Conservation (phyloP, 768 basidiomycete species). For the Suillus subalutaceus region DNA sequence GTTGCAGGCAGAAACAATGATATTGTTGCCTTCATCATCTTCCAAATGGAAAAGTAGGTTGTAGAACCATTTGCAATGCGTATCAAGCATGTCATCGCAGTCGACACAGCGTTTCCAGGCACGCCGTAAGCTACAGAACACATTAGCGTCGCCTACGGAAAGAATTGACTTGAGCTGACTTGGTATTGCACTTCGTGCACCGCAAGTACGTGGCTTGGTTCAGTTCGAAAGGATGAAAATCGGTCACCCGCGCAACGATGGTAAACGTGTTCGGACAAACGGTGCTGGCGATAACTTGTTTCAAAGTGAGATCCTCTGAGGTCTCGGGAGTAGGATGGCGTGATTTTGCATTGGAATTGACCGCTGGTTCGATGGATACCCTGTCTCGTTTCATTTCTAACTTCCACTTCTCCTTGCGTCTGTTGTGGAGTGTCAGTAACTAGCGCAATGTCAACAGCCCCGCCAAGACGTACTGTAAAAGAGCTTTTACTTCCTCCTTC, state of each 20-base stretch:
- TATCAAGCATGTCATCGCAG: slow-evolving; percentile 57
- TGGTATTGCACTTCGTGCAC: slow-evolving; percentile 55
- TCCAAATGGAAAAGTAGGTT: slow-evolving; percentile 52
- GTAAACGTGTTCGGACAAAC: slow-evolving; percentile 42
- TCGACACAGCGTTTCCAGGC: slow-evolving; percentile 47
- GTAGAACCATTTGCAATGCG: slow-evolving; percentile 51
- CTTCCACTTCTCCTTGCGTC: slow-evolving; percentile 38
- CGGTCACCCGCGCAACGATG: slow-evolving; percentile 52
- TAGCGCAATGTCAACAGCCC: not conserved
- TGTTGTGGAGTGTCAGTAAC: slow-evolving; percentile 15
- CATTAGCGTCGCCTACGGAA: not conserved
- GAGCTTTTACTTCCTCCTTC: slow-evolving; percentile 19
- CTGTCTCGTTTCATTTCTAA: slow-evolving; percentile 24
- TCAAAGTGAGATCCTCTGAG: slow-evolving; percentile 32
- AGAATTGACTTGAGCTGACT: slow-evolving; percentile 39
- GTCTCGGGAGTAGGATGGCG: slow-evolving; percentile 12
- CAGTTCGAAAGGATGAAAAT: slow-evolving; percentile 57
- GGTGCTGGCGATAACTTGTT: slow-evolving; percentile 37
- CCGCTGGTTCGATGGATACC: not conserved
- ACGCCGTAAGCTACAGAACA: slow-evolving; percentile 43
- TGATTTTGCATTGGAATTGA: not conserved
- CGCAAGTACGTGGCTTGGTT: slow-evolving; percentile 48
- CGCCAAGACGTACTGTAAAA: slow-evolving; percentile 13
- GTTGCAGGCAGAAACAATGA: slow-evolving; percentile 53
- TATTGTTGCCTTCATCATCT: slow-evolving; percentile 46